These are phyloP conservation scores for Rhododendron ferrugineum DNA, from an alignment of 148 eudicot species.

Conservation along the genomic window DNA sequence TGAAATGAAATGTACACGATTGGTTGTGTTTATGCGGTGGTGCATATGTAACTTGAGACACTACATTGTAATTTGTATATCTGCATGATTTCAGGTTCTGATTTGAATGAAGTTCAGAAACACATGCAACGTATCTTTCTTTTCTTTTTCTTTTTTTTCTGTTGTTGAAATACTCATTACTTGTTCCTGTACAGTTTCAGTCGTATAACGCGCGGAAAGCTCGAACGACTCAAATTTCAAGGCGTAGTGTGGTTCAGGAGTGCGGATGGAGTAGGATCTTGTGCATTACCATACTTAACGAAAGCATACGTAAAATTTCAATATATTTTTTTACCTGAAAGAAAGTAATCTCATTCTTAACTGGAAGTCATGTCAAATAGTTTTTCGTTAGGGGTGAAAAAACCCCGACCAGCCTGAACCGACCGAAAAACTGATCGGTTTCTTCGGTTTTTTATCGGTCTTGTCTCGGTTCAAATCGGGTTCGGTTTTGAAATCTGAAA, in stretches of 20 bases:
- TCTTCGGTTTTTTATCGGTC: too few relatives aligned
- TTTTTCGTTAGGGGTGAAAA: too few relatives aligned
- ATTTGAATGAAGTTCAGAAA: neutral
- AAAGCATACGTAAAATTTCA: too few relatives aligned
- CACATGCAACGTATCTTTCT: neutral
- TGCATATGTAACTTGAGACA: neutral
- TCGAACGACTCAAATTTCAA: neutral
- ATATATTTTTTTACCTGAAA: neutral
- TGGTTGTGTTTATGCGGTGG: neutral
- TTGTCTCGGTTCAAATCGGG: too few relatives aligned
- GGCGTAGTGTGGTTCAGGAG: too few relatives aligned
- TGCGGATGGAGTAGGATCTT: neutral
- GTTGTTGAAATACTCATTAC: neutral
- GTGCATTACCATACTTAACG: neutral
- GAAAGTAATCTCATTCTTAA: neutral
- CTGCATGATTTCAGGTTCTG: neutral
- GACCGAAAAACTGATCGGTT: too few relatives aligned
- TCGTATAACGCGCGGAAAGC: neutral
- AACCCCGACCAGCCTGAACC: too few relatives aligned
- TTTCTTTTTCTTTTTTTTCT: neutral
- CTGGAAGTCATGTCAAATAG: neutral
- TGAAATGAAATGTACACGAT: neutral
- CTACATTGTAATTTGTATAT: neutral
- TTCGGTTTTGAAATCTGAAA: too few relatives aligned
- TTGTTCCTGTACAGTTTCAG: neutral